Base-by-base conservation (phyloP, 768 basidiomycete genomes). In the Serendipita indica region DNA sequence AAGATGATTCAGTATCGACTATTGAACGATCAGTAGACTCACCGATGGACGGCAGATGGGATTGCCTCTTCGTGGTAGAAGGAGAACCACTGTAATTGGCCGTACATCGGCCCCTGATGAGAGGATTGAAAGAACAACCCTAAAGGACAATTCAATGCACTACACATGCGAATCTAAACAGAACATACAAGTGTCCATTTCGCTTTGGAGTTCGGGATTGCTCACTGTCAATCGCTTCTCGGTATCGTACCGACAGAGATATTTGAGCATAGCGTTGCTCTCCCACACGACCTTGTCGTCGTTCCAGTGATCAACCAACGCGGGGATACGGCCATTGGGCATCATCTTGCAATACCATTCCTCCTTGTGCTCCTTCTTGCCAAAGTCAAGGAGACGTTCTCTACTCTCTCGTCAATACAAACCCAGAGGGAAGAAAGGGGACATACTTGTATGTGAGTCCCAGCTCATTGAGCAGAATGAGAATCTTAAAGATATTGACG, bases 111-210 rank as follows among this genome's bases (percentile, higher is more conserved):
- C 0, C 64, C 63, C 33, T 63, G 60, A 7, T 61, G 61, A 5
- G 61, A 62, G 18, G 59, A 41, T 57, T 62, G 59, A 61, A 61
- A 65, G 58, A 64, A 65, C 43, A 65, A 62, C 62, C 62, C 63
- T 39, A 18, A 10, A 28, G 27, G 27, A n/a, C n/a, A 25, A n/a
- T n/a, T 43, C 41, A 43, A 6, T 18, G 41, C 5, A 5, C 5
- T n/a, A n/a, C n/a, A n/a, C n/a, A n/a, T 43, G 10, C 12, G 35
- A 10, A 37, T 10, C 41, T 18, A n/a, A 7, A 43, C 7, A 6
- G 41, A 4, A 54, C 49, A 22, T 10, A 54, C 49, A 54, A 30
- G 49, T 54, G 32, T 60, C 41, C 59, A 61, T 60, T 10, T 58
- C 33, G 0, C 41, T 52, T 3, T 33, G 39, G 10, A 60, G 60